These are phyloP conservation scores for Gillenia trifoliata DNA, from an alignment of 306 rosid species.

Conservation along the genomic window DNA sequence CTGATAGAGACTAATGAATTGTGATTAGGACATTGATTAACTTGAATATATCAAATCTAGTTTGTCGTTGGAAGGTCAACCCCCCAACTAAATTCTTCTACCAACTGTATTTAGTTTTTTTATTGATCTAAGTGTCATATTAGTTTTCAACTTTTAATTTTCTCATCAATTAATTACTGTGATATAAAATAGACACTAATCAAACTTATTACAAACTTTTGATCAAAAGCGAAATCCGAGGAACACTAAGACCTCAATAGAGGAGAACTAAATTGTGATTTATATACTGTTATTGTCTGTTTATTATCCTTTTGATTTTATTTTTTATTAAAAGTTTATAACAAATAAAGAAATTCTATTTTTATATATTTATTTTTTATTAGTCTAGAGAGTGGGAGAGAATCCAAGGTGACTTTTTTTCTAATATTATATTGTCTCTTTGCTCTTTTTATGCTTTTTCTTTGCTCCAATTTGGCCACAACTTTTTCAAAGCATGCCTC, in stretches of 20 bases:
- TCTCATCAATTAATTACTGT: not conserved
- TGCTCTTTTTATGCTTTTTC: not conserved
- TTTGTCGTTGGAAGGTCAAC: slow-evolving; percentile 43
- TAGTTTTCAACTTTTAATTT: not conserved
- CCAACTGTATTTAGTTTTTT: slow-evolving; percentile 21
- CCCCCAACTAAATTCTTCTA: slow-evolving; percentile 22
- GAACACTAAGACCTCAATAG: too few relatives aligned
- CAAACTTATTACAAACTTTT: not conserved
- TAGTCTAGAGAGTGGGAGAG: slow-evolving; percentile 8
- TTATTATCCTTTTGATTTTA: too few relatives aligned
- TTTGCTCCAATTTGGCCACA: slow-evolving; percentile 4
- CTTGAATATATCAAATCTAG: slow-evolving; percentile 4
- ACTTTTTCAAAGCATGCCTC: slow-evolving; percentile 6
- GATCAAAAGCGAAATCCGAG: not conserved
- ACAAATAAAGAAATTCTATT: too few relatives aligned
- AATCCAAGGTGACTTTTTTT: slow-evolving; percentile 39
- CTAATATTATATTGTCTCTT: slow-evolving; percentile 5
- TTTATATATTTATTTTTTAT: too few relatives aligned
- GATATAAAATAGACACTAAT: not conserved
- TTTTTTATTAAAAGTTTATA: too few relatives aligned
- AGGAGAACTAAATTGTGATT: too few relatives aligned
- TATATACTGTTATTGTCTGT: too few relatives aligned
- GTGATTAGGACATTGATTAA: slow-evolving; percentile 5
- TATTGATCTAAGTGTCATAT: not conserved
- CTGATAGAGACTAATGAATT: not conserved